A percentile compares a stretch with the other conserved stretches of the same genome.
phyloP scores from a whole-genome alignment of 495 filamentous ascomycete species.

The Penicillium salamii region DNA sequence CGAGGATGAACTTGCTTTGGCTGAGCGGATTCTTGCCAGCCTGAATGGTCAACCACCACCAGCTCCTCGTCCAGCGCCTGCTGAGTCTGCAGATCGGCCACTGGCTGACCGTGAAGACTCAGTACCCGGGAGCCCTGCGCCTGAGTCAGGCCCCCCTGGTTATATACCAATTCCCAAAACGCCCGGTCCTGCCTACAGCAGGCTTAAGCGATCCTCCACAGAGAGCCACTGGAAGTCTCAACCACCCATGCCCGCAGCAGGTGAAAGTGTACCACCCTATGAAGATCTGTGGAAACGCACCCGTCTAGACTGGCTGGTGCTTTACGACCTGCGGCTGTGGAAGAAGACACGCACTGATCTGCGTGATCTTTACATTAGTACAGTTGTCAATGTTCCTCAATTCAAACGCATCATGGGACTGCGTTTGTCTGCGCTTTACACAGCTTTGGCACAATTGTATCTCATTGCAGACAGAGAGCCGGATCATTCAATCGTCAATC shows the following conservation, averaged over 20 bases:
- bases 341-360: constrained; percentile 89
- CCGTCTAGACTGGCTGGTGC: constrained; percentile 89
- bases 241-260: constrained; percentile 57
- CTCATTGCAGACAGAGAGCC: constrained; percentile 95
- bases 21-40: constrained; percentile 60
- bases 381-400: constrained; percentile 87
- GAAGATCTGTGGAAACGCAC: constrained; percentile 87
- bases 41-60: constrained; percentile 11
- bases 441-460: constrained; percentile 87
- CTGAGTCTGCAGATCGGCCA: constrained; percentile 48
- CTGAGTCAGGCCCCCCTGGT: constrained; percentile 18
- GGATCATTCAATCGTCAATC: constrained; percentile 96
- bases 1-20: constrained; percentile 57
- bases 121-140: constrained; percentile 11
- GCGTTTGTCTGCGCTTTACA: constrained; percentile 90
- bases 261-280: constrained; percentile 59
- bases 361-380: constrained; percentile 91
- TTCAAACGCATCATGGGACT: constrained; percentile 97
- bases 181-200: constrained; percentile 20
- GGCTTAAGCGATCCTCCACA: constrained; percentile 41
- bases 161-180: constrained; percentile 41
- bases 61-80: constrained; percentile 5
- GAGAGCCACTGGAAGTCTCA: constrained; percentile 85
- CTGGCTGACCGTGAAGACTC: constrained; percentile 49
- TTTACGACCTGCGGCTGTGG: constrained; percentile 97